Evolutionary conservation across 345 rosid species (phyloP).

Genomic region (Moricandia arvensis): DNA sequence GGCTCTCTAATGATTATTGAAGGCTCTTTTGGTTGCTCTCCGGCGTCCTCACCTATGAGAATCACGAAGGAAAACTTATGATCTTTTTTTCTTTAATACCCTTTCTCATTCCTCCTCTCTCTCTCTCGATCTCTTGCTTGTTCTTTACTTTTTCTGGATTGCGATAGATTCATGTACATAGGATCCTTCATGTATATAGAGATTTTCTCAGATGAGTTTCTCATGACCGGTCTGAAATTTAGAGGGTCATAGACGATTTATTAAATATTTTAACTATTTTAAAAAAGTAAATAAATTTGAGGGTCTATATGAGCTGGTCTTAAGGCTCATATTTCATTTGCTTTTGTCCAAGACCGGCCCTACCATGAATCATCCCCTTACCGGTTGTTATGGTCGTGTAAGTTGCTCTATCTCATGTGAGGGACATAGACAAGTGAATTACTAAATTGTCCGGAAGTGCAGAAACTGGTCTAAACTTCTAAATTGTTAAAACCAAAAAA

Average conservation of each 20-base stretch:
- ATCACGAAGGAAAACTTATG: conserved; percentile 83
- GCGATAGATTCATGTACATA: too few relatives aligned
- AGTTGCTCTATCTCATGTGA: conserved; percentile 27
- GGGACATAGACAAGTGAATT: too few relatives aligned
- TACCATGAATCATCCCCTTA: conserved; percentile 38
- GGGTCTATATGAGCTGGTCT: too few relatives aligned
- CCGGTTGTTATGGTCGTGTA: conserved; percentile 87
- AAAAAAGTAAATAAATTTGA: too few relatives aligned
- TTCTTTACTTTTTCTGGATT: not conserved
- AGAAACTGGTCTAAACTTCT: too few relatives aligned
- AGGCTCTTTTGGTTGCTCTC: conserved; percentile 68
- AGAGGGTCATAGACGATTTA: too few relatives aligned
- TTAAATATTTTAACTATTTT: too few relatives aligned
- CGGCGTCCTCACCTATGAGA: conserved; percentile 72
- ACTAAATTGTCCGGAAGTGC: too few relatives aligned
- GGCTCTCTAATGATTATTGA: conserved; percentile 42
- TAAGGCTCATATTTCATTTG: too few relatives aligned
- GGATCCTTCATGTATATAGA: conserved; percentile 42
- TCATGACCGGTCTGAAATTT: too few relatives aligned
- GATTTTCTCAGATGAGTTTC: conserved; percentile 10
- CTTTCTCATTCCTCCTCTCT: not conserved
- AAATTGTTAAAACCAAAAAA: too few relatives aligned
- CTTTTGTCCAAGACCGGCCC: too few relatives aligned
- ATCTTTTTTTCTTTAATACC: conserved; percentile 57
- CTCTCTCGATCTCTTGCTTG: not conserved